Conservation (phyloP, 140 eudicot species). For the Anethum foeniculum region DNA sequence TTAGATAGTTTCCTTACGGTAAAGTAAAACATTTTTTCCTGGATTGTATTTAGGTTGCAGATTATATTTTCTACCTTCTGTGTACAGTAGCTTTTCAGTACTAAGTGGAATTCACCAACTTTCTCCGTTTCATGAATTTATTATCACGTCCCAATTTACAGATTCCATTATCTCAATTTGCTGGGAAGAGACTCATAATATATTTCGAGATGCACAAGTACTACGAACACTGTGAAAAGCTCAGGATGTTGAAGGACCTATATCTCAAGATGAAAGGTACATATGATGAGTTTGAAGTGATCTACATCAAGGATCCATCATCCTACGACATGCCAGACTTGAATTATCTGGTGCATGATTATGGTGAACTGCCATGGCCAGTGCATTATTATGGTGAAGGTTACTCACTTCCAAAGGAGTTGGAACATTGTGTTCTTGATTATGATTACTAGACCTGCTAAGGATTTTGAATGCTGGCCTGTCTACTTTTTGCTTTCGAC, state of each 20-base stretch:
- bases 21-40: no score
- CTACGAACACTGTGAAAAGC: not conserved
- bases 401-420: not conserved
- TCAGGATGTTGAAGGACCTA: not conserved
- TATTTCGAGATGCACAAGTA: not conserved
- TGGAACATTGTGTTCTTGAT: not conserved
- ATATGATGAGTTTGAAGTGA: not conserved
- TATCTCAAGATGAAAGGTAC: not conserved
- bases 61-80: no score
- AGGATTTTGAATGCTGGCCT: not conserved
- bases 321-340: not conserved
- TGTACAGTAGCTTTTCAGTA: no score
- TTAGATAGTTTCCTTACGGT: no score
- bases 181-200: not conserved
- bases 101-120: no score
- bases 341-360: not conserved
- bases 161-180: not conserved
- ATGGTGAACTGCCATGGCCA: not conserved
- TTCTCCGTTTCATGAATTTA: not conserved
- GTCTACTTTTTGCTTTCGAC: not conserved
- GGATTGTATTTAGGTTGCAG: no score
- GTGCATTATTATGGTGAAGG: not conserved
- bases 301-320: not conserved
- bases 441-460: not conserved
- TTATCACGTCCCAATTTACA: not conserved